Percentiles rank a stretch among this genome's conserved stretches.
Conservation (phyloP, 2,329 filamentous ascomycete genomes). For the Fonsecaea pedrosoi region DNA sequence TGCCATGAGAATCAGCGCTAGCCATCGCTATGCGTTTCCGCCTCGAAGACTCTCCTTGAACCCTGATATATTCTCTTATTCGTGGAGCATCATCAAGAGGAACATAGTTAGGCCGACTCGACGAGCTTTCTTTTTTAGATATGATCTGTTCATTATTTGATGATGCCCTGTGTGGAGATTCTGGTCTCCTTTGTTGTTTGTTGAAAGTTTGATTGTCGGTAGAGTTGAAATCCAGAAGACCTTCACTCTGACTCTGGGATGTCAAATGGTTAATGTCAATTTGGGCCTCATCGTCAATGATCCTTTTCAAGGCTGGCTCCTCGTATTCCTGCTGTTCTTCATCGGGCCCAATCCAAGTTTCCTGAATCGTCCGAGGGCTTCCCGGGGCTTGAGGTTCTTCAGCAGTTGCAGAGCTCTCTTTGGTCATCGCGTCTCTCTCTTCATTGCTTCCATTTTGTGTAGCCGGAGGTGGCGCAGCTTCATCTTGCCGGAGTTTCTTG, state of each 20-base stretch:
- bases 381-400: neutral
- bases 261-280: neutral
- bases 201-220: neutral
- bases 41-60: neutral
- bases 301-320: neutral
- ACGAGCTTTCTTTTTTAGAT: neutral
- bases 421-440: neutral
- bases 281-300: neutral
- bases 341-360: neutral
- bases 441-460: neutral
- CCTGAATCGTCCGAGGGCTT: neutral
- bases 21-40: neutral
- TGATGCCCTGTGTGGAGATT: neutral
- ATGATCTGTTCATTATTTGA: neutral
- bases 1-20: neutral
- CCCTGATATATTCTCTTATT: neutral
- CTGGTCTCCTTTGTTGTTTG: neutral
- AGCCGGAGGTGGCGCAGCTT: neutral
- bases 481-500: neutral
- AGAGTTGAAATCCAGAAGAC: constrained; percentile 1
- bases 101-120: neutral
- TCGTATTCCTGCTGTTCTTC: constrained; percentile 3
- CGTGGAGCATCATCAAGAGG: neutral
- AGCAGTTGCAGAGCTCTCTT: neutral
- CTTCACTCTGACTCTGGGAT: neutral